Conservation (phyloP, 805 yeast genomes). For the Spathaspora sp. region DNA sequence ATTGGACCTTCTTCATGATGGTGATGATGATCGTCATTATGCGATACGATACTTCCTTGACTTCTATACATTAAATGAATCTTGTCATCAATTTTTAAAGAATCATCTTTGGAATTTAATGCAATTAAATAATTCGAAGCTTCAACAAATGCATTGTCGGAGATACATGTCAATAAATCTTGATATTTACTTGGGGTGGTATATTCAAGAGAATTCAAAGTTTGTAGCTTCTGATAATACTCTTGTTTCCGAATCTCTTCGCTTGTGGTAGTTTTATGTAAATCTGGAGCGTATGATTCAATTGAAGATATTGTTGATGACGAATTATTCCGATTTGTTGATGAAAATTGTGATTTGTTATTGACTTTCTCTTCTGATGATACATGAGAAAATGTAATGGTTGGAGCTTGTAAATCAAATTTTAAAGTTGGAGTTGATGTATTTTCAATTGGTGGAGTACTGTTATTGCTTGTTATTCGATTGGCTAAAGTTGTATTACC, state of each 20-base stretch:
- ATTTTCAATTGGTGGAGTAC: too few relatives aligned
- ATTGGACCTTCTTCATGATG: conserved; percentile 14
- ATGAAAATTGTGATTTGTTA: background rate
- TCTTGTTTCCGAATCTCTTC: conserved; percentile 2
- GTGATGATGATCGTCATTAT: background rate
- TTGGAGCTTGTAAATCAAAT: background rate
- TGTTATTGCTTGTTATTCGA: background rate
- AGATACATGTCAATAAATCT: conserved; percentile 5
- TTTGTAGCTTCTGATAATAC: background rate
- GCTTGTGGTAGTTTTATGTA: background rate
- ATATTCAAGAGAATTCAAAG: background rate
- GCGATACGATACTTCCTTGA: conserved; percentile 8
- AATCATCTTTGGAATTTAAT: conserved; percentile 16
- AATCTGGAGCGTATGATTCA: background rate
- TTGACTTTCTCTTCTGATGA: background rate
- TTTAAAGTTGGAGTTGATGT: background rate
- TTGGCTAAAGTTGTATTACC: conserved; percentile 14
- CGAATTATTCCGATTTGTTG: background rate
- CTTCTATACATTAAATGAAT: conserved; percentile 35
- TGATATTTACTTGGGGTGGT: conserved; percentile 3
- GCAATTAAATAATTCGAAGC: conserved; percentile 22
- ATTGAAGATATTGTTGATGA: background rate
- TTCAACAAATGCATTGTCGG: conserved; percentile 25
- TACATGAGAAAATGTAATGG: background rate
- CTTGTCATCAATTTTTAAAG: conserved; percentile 22